Percentiles rank a stretch among this genome's conserved stretches.
Conservation (phyloP, 306 rosid genomes). For the Cucumis melo region DNA sequence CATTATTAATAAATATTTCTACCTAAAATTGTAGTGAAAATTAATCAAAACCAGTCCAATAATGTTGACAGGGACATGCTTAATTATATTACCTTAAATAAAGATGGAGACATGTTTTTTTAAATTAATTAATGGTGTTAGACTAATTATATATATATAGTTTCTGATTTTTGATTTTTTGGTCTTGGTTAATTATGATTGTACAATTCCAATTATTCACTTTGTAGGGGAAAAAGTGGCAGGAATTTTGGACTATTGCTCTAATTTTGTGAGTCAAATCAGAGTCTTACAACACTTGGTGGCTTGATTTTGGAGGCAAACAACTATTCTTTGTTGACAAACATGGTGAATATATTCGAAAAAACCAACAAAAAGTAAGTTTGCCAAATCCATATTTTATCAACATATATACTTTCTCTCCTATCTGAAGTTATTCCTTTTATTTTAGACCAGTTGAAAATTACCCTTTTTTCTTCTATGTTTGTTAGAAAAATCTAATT, state of each 20-base stretch:
- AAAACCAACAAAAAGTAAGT: background rate
- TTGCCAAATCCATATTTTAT: background rate
- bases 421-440: constrained; percentile 3
- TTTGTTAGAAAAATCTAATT: background rate
- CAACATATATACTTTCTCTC: background rate
- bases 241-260: background rate
- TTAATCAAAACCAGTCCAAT: background rate
- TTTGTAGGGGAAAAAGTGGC: background rate
- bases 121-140: constrained; percentile 1
- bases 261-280: background rate
- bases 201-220: constrained; percentile 6
- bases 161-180: background rate
- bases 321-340: constrained; percentile 2
- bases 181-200: constrained; percentile 7
- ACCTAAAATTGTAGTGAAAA: background rate
- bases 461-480: background rate
- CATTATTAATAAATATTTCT: background rate
- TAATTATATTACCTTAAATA: constrained; percentile 7
- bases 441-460: background rate
- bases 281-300: background rate
- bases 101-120: constrained; percentile 8
- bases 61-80: constrained; percentile 8
- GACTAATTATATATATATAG: background rate
- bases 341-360: background rate
- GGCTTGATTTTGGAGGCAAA: constrained; percentile 6